Evolutionary conservation across 225 moss, liverwort and hornwort genomes (phyloP).

Genomic region (Pseudisothecium myosuroides): DNA sequence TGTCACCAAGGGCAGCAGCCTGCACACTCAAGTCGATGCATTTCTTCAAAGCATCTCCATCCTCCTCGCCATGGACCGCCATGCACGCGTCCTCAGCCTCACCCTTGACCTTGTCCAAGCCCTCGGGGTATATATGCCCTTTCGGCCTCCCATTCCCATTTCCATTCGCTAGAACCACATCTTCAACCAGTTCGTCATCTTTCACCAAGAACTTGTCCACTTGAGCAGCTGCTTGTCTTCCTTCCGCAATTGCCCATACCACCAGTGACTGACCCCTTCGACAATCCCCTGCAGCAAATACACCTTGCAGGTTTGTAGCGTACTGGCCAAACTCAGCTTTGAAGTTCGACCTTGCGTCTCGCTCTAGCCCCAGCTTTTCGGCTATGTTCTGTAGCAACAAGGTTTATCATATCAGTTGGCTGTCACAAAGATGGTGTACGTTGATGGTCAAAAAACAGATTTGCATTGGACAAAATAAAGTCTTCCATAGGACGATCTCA

Average conservation of each 20-base stretch:
- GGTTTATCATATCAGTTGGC: background rate
- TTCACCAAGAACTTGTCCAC: slow-evolving; percentile 58
- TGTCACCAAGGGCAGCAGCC: slow-evolving; percentile 53
- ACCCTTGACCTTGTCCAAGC: slow-evolving; percentile 36
- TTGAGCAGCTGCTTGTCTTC: slow-evolving; percentile 63
- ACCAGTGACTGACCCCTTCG: slow-evolving; percentile 81
- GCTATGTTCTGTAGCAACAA: slow-evolving; percentile 60
- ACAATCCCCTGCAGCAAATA: slow-evolving; percentile 82
- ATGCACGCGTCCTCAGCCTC: slow-evolving; percentile 46
- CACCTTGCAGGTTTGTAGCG: slow-evolving; percentile 65
- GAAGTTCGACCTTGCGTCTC: slow-evolving; percentile 75
- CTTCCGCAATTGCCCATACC: slow-evolving; percentile 85
- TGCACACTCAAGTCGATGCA: slow-evolving; percentile 59
- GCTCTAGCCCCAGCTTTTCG: slow-evolving; percentile 61
- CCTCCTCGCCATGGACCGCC: slow-evolving; percentile 34
- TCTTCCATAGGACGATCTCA: background rate
- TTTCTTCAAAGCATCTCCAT: slow-evolving; percentile 19
- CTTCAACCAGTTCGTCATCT: background rate
- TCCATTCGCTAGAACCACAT: background rate
- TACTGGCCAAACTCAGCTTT: slow-evolving; percentile 63
- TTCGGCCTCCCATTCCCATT: slow-evolving; percentile 12
- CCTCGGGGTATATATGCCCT: slow-evolving; percentile 23
- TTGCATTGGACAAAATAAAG: background rate
- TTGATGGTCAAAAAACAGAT: background rate
- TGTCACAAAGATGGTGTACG: background rate